Evolutionary conservation across 2,329 filamentous ascomycete species (phyloP).

Genomic region (Penicillium sp.): DNA sequence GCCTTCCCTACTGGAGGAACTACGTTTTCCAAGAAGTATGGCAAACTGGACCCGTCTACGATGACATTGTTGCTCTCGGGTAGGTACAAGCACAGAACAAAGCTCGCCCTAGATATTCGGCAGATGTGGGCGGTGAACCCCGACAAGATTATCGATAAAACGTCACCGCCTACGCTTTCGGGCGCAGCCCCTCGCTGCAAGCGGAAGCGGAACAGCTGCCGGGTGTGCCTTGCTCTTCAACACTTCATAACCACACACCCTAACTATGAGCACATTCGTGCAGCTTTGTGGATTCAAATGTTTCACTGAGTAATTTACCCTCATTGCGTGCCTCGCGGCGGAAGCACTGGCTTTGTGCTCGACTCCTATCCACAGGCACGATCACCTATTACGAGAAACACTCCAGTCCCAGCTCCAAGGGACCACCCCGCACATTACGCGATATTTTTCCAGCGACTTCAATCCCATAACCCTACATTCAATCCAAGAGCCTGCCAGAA

Average conservation of each 20-base stretch:
- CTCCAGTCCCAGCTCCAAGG: not conserved
- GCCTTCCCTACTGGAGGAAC: too few relatives aligned
- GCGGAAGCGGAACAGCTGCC: conserved; percentile 1
- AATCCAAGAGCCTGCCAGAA: not conserved
- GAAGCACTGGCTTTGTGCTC: not conserved
- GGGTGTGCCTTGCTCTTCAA: conserved; percentile 4
- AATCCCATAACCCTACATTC: too few relatives aligned
- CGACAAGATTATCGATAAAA: conserved; percentile 19
- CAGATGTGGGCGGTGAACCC: not conserved
- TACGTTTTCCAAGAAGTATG: too few relatives aligned
- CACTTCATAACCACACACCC: conserved; percentile 1
- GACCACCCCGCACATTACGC: not conserved
- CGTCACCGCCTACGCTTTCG: conserved; percentile 13
- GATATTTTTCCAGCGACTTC: not conserved
- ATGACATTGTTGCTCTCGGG: too few relatives aligned
- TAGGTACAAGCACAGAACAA: too few relatives aligned
- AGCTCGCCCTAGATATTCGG: not conserved
- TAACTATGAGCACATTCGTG: not conserved
- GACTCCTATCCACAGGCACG: not conserved
- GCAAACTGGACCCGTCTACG: too few relatives aligned
- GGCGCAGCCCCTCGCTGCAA: conserved; percentile 20
- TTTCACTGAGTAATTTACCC: not conserved
- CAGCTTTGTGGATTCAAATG: not conserved
- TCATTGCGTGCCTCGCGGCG: not conserved
- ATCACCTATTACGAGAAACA: not conserved